A percentile compares a stretch with the other conserved stretches of the same genome.
These are phyloP conservation scores for Lasiosphaeria hispida DNA, from an alignment of 495 filamentous ascomycete species.

Conservation along the genomic window DNA sequence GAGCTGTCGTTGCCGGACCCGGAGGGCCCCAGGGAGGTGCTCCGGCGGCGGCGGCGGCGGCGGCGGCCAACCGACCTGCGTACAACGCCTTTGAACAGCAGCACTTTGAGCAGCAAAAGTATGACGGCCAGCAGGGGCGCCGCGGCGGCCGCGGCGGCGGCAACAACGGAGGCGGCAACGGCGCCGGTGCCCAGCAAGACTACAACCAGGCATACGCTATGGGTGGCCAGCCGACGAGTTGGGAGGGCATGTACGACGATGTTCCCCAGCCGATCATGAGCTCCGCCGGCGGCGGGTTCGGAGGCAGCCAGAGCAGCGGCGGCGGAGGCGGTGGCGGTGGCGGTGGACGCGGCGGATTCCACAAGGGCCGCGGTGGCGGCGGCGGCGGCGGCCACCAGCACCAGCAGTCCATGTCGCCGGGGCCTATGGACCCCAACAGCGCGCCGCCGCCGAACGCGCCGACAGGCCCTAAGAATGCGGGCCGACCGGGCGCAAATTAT, in stretches of 20 bases:
- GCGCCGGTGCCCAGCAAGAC: constrained; percentile 30
- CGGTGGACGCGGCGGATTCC: constrained; percentile 52
- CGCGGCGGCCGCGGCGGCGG: constrained; percentile 36
- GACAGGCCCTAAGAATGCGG: constrained; percentile 94
- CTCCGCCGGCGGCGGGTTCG: constrained; percentile 47
- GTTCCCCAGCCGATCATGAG: constrained; percentile 81
- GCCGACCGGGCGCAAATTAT: constrained; percentile 91
- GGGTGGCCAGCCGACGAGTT: constrained; percentile 63
- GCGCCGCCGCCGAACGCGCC: constrained; percentile 91
- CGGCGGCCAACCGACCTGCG: constrained; percentile 18
- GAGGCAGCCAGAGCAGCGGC: constrained; percentile 33
- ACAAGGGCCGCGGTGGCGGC: constrained; percentile 33
- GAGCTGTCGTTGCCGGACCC: constrained; percentile 24
- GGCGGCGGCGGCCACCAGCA: constrained; percentile 28
- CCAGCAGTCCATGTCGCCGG: constrained; percentile 26
- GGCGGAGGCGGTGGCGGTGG: constrained; percentile 52
- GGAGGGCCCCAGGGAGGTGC: constrained; percentile 39
- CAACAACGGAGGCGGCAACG: constrained; percentile 32
- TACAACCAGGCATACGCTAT: constrained; percentile 19
- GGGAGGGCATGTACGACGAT: constrained; percentile 99
- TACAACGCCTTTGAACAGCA: constrained; percentile 54
- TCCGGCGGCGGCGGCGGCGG: constrained; percentile 26
- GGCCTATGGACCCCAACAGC: constrained; percentile 39
- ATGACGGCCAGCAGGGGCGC: constrained; percentile 62
- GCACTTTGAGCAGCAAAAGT: constrained; percentile 85